phyloP scores from a whole-genome alignment of 768 basidiomycete species.

The Hygrocybe coccinea region DNA sequence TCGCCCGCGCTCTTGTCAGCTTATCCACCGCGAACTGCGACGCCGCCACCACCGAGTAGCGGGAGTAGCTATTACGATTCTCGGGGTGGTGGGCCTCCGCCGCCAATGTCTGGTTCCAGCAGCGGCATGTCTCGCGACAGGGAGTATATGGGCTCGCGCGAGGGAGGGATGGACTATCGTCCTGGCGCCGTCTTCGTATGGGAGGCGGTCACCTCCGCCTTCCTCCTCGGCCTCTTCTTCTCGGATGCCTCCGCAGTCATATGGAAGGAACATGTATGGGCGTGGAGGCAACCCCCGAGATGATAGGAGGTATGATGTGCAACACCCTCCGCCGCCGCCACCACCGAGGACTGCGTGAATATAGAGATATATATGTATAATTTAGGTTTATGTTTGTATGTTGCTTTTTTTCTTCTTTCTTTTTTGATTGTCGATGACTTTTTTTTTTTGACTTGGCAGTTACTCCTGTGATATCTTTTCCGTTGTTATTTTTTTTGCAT shows the following conservation, averaged over 20 bases:
- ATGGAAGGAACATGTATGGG: slow-evolving; percentile 21
- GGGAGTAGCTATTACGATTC: slow-evolving; percentile 32
- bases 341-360: neutral
- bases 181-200: slow-evolving; percentile 36
- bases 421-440: no score
- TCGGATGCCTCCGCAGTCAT: slow-evolving; percentile 13
- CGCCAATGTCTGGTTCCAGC: slow-evolving; percentile 12
- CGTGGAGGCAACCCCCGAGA: slow-evolving; percentile 27
- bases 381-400: no score
- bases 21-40: neutral
- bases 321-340: slow-evolving; percentile 27
- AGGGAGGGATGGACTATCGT: slow-evolving; percentile 20
- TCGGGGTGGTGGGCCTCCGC: slow-evolving; percentile 10
- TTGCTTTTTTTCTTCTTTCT: no score
- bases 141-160: slow-evolving; percentile 27
- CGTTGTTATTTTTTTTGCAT: no score
- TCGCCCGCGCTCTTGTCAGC: neutral
- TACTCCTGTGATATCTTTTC: no score
- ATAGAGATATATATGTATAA: no score
- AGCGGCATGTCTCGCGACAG: slow-evolving; percentile 27
- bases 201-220: slow-evolving; percentile 33
- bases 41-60: slow-evolving; percentile 23
- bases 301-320: slow-evolving; percentile 33
- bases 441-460: no score
- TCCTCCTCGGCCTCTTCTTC: slow-evolving; percentile 7